phyloP scores from a whole-genome alignment of 495 filamentous ascomycete genomes.

The Margaritispora aquatica region DNA sequence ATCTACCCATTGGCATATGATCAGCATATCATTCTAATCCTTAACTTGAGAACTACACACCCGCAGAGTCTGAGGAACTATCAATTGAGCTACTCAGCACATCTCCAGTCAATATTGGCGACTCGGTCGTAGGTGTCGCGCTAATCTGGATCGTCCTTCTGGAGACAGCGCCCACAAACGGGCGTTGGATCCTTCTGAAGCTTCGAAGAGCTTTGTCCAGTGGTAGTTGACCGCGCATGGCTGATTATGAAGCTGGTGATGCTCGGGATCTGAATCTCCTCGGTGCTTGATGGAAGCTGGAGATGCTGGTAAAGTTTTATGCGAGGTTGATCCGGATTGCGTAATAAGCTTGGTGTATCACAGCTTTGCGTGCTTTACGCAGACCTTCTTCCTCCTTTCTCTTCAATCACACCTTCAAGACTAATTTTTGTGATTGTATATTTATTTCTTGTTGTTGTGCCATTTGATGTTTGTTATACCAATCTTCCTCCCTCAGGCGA shows the following conservation, averaged over 20 bases:
- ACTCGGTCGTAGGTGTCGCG: constrained; percentile 42
- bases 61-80: constrained; percentile 12
- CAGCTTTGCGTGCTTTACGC: not conserved
- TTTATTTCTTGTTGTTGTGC: not conserved
- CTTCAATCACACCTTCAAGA: not conserved
- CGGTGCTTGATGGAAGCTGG: not conserved
- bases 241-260: constrained; percentile 11
- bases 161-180: not conserved
- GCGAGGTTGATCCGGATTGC: constrained; percentile 13
- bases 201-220: constrained; percentile 15
- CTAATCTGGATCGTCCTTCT: constrained; percentile 47
- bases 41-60: constrained; percentile 13
- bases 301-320: constrained; percentile 4
- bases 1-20: constrained; percentile 47
- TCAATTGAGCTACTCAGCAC: constrained; percentile 38
- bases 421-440: not conserved
- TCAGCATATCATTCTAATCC: not conserved
- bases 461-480: not conserved
- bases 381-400: not conserved
- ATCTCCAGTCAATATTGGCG: constrained; percentile 32
- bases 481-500: not conserved
- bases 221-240: constrained; percentile 23
- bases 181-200: constrained; percentile 15
- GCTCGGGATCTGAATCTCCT: not conserved
- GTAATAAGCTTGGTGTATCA: constrained; percentile 15